Evolutionary conservation across 257 asterid genomes (phyloP).

Genomic region (Eustoma russellianum): DNA sequence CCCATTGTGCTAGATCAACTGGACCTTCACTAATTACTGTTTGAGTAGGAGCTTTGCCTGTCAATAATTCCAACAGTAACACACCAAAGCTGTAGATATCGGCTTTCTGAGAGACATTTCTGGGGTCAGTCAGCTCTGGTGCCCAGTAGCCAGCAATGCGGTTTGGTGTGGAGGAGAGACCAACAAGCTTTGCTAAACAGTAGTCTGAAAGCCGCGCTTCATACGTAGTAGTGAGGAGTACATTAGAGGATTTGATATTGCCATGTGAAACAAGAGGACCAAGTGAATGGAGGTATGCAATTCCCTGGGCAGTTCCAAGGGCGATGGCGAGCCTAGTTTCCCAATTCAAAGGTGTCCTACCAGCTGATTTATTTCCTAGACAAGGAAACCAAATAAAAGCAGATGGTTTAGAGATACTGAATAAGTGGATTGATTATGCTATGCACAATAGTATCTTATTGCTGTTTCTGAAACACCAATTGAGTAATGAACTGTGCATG

Average conservation of each 20-base stretch:
- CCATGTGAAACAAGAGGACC: conserved; percentile 42
- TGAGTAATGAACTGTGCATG: neutral
- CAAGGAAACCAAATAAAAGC: neutral
- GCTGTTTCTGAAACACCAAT: neutral
- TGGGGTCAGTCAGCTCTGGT: conserved; percentile 43
- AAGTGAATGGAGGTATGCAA: conserved; percentile 38
- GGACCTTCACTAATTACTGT: conserved; percentile 34
- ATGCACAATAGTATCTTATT: neutral
- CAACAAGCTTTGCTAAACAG: conserved; percentile 38
- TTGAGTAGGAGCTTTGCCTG: conserved; percentile 42
- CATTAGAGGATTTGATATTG: conserved; percentile 42
- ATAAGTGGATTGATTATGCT: neutral
- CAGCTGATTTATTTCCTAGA: conserved; percentile 38
- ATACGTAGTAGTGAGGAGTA: conserved; percentile 33
- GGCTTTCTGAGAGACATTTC: conserved; percentile 37
- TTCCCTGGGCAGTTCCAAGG: conserved; percentile 40
- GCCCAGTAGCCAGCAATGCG: conserved; percentile 42
- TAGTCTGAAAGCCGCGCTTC: conserved; percentile 41
- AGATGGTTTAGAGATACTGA: neutral
- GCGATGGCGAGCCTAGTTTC: conserved; percentile 39
- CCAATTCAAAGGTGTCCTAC: conserved; percentile 48
- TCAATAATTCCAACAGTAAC: conserved; percentile 34
- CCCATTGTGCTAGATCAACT: conserved; percentile 45
- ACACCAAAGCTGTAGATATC: conserved; percentile 48
- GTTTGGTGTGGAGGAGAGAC: conserved; percentile 30